These are phyloP conservation scores for Metschnikowia continentalis DNA, from an alignment of 805 yeast genomes.

Conservation along the genomic window DNA sequence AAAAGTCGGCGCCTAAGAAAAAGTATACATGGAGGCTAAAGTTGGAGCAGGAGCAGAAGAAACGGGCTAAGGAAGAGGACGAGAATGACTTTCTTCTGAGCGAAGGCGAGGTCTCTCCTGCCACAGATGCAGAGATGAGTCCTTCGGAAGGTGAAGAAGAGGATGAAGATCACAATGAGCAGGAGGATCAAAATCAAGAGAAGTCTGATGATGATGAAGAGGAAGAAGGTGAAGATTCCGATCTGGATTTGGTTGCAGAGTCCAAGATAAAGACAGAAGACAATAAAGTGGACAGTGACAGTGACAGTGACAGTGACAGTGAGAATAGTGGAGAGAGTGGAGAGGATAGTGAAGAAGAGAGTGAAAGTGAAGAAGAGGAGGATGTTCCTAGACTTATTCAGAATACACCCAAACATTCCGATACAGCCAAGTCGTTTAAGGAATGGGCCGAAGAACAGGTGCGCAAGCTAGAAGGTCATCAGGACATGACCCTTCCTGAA, in stretches of 20 bases:
- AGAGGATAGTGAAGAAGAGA: conserved; percentile 24
- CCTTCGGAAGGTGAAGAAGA: conserved; percentile 11
- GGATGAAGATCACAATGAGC: no score
- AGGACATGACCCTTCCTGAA: conserved; percentile 41
- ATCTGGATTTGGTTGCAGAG: not conserved
- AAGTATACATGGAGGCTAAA: conserved; percentile 67
- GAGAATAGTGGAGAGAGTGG: conserved; percentile 7
- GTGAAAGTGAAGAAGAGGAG: conserved; percentile 26
- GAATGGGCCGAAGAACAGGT: conserved; percentile 83
- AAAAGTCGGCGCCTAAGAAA: conserved; percentile 31
- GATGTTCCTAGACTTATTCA: conserved; percentile 31
- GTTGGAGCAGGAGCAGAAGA: conserved; percentile 37
- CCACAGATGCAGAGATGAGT: conserved; percentile 7
- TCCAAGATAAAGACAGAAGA: conserved; percentile 4
- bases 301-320: conserved; percentile 14
- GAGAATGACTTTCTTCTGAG: conserved; percentile 54
- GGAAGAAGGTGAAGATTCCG: no score
- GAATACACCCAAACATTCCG: conserved; percentile 43
- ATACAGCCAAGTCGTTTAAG: conserved; percentile 58
- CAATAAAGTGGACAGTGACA: conserved; percentile 12
- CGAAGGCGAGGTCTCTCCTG: conserved; percentile 16
- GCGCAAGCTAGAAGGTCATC: conserved; percentile 57
- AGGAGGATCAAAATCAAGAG: no score
- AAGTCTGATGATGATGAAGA: no score
- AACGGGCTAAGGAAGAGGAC: conserved; percentile 46